phyloP scores from a whole-genome alignment of 768 basidiomycete genomes.

The Lyophyllum semitale region DNA sequence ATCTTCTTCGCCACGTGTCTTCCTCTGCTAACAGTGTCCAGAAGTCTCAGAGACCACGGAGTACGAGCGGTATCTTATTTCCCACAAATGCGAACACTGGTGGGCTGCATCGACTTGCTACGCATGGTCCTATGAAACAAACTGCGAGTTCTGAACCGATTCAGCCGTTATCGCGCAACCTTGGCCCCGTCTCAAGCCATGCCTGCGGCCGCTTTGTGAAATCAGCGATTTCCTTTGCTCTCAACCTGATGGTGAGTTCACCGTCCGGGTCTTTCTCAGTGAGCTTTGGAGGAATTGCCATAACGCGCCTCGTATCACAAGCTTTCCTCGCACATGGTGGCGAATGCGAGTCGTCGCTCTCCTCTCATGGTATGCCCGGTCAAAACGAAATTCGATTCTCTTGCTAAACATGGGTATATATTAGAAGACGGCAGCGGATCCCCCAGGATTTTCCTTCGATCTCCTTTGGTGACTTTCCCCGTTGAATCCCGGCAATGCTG shows the following conservation, averaged over 20 bases:
- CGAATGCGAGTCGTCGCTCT: neutral
- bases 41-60: neutral
- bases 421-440: neutral
- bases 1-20: neutral
- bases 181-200: neutral
- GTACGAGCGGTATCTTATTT: neutral
- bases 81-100: neutral
- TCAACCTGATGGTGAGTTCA: neutral
- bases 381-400: neutral
- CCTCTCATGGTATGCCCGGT: neutral
- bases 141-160: neutral
- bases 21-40: neutral
- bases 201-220: neutral
- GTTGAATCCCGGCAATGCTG: neutral
- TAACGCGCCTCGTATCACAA: neutral
- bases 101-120: neutral
- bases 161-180: neutral
- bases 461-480: neutral
- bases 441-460: neutral
- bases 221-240: neutral
- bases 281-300: neutral
- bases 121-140: neutral
- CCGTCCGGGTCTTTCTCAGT: constrained; percentile 3
- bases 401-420: neutral
- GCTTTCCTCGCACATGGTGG: neutral